Evolutionary conservation across 495 filamentous ascomycete species (phyloP).

Genomic region (Glarea lozoyensis): DNA sequence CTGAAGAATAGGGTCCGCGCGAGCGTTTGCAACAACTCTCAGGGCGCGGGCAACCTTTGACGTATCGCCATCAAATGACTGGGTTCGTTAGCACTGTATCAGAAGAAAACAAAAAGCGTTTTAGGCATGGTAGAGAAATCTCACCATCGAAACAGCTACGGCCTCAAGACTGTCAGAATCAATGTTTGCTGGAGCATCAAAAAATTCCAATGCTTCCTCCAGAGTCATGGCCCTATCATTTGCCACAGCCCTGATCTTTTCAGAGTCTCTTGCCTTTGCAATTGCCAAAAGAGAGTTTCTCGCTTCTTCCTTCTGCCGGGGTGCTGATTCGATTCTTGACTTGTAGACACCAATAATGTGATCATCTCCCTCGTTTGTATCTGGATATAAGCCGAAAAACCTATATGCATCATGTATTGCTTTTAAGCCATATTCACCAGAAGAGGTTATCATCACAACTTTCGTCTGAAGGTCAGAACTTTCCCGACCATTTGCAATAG

Average conservation of each 20-base stretch:
- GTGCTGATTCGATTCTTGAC: slow-evolving; percentile 21
- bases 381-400: slow-evolving; percentile 16
- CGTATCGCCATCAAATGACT: slow-evolving; percentile 19
- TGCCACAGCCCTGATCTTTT: slow-evolving; percentile 18
- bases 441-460: slow-evolving; percentile 17
- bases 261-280: slow-evolving; percentile 18
- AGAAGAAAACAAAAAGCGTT: not conserved
- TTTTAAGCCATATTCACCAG: slow-evolving; percentile 15
- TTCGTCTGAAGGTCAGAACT: slow-evolving; percentile 18
- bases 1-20: slow-evolving; percentile 11
- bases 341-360: slow-evolving; percentile 23
- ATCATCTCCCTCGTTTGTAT: slow-evolving; percentile 19
- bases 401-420: slow-evolving; percentile 20
- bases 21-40: slow-evolving; percentile 14
- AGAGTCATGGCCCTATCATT: slow-evolving; percentile 19
- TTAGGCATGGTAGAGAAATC: not conserved
- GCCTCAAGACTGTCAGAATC: slow-evolving; percentile 21
- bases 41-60: slow-evolving; percentile 17
- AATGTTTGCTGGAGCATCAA: slow-evolving; percentile 15
- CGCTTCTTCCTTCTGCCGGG: slow-evolving; percentile 22
- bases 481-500: slow-evolving; percentile 17
- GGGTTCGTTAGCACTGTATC: not conserved
- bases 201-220: slow-evolving; percentile 19
- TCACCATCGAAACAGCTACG: slow-evolving; percentile 17
- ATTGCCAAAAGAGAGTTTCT: slow-evolving; percentile 15